Percentiles rank a stretch among this genome's conserved stretches.
phyloP scores from a whole-genome alignment of 345 rosid species.

The Anastatica hierochuntica region DNA sequence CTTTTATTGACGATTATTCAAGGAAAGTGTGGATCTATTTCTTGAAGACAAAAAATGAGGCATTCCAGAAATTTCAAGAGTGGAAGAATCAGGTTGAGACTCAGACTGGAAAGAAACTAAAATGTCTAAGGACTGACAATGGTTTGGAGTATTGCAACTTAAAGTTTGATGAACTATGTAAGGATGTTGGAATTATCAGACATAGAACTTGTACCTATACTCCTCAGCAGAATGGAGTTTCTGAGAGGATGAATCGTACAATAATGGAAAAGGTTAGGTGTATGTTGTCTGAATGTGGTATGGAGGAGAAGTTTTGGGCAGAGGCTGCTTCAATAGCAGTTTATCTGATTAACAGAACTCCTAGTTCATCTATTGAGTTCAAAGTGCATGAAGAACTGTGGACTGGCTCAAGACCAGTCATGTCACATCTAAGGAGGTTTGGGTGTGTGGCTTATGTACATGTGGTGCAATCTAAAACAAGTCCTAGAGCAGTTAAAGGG shows the following conservation, averaged over 20 bases:
- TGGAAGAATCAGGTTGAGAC: background rate
- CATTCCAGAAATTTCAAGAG: background rate
- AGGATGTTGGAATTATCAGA: too few relatives aligned
- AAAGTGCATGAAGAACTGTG: background rate
- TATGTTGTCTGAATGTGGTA: too few relatives aligned
- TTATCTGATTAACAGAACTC: background rate
- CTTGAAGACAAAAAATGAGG: background rate
- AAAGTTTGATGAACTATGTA: too few relatives aligned
- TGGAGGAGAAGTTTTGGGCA: too few relatives aligned
- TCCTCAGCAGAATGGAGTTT: too few relatives aligned
- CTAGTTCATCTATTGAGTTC: background rate
- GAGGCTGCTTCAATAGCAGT: too few relatives aligned
- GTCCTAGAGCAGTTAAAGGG: background rate
- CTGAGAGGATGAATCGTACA: too few relatives aligned
- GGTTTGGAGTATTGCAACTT: background rate
- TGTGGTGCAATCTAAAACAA: too few relatives aligned
- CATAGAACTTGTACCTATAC: too few relatives aligned
- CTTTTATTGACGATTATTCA: background rate
- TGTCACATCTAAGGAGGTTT: background rate
- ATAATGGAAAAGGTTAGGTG: too few relatives aligned
- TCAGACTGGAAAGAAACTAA: background rate
- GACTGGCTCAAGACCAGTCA: background rate
- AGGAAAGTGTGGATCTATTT: background rate
- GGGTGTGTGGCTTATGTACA: background rate
- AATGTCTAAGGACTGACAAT: background rate